Base-by-base conservation (phyloP, 768 basidiomycete species). In the Leccinellum rugosiceps region DNA sequence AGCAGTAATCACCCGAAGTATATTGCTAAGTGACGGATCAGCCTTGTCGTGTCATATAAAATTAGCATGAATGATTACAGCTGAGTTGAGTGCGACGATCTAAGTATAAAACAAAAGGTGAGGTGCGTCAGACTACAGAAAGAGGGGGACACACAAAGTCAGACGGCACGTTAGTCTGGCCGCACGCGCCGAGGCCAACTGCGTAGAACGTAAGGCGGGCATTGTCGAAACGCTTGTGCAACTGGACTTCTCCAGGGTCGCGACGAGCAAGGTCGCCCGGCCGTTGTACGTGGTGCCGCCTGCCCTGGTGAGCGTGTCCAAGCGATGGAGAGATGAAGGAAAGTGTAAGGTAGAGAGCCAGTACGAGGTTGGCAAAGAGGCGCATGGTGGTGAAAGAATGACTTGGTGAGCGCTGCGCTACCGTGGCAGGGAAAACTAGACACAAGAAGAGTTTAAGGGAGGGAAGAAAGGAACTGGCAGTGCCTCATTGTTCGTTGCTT, bases 1-100 rank as follows among this genome's bases (percentile, higher is more conserved):
- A 81, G 65, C 90, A 92, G 61, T 82, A 73, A 52, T 74, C 64
- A n/a, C 78, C 78, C 38, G 69, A 62, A 31, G 73, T 77, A 72
- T 72, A 90, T 81, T 87, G 82, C 84, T 86, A 65, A 48, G 38
- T 43, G 13, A 21, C 10, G 28, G 19, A 44, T 70, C n/a, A 64
- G 50, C 25, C 5, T 6, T 17, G 31, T 43, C 9, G 6, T 34
- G 15, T 19, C 43, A 44, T 34, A 44, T 41, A 26, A 10, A 45
- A 4, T 8, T 23, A 23, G 3, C 13, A 28, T 7, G 21, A 13
- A 41, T 25, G n/a, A 58, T 62, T 61, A 73, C 72, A 31, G 47
- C 55, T 30, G 72, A 31, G 52, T 76, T 66, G 38, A 78, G 66
- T 2, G 84, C 84, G 38, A 87, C 85, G 58, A 85, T 78, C 85